Evolutionary conservation across 1,139 yeast species (phyloP), one percentile per base, ranked within the genome.

Genomic region (Suhomyces anneliseae): DNA sequence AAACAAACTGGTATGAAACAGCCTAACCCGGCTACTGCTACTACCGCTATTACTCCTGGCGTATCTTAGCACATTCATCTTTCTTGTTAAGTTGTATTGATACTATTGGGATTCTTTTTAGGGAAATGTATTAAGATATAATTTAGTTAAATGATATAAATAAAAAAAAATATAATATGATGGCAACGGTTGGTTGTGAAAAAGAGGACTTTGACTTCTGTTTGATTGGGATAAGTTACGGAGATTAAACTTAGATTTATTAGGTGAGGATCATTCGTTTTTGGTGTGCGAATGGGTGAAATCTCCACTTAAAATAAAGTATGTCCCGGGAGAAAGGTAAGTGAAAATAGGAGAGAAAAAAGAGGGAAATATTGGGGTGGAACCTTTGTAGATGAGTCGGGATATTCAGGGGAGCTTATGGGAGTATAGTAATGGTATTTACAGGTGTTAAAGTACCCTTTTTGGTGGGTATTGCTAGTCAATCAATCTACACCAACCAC

Each of bases 181-280:
- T n/a, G 27, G 9, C 8, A 9, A 29, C 27, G 38, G 14, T 12
- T 14, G 40, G 45, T 11, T 34, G 36, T 12, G 12, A 29, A 4
- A 9, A 29, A 11, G 24, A 19, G 24, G 24, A 19, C 24, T 19
- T 19, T 19, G 24, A 19, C 4, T 19, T 19, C 24, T 19, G 24
- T 19, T 19, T 19, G 24, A 19, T 19, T 19, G 24, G 24, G 24
- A 19, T 19, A 19, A 19, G 24, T 19, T 8, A 26, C 6, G 29
- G 29, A 10, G 41, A 8, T 32, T 32, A 33, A 19, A 15, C 32
- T 27, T 27, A n/a, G 40, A 38, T 14, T 14, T 38, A 27, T 11
- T 27, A 33, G 31, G 29, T 38, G 42, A 39, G 45, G 45, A 46
- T 46, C 48, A 46, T 45, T 45, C 39, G 45, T 46, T 46, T 46